Conservation (phyloP, 1,284 basidiomycete genomes). For the Testicularia cyperi region DNA sequence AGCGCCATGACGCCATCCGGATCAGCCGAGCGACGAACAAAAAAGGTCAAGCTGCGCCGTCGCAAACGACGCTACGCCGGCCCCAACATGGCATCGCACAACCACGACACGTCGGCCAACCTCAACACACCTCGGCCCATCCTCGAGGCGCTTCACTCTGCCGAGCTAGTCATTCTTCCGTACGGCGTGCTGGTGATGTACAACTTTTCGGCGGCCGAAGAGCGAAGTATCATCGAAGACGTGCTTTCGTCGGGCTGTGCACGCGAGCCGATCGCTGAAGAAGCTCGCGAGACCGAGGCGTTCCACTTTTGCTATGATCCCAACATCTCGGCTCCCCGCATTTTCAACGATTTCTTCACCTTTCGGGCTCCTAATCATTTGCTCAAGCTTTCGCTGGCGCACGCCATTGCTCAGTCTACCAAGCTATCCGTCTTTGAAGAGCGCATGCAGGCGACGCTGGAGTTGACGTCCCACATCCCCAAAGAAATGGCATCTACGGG, state of each 20-base stretch:
- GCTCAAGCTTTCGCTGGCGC: conserved; percentile 77
- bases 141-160: conserved; percentile 54
- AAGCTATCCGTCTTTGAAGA: conserved; percentile 86
- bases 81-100: conserved; percentile 59
- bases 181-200: conserved; percentile 60
- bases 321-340: conserved; percentile 74
- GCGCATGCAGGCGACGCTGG: conserved; percentile 75
- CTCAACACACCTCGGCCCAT: conserved; percentile 51
- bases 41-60: conserved; percentile 21
- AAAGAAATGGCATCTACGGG: conserved; percentile 80
- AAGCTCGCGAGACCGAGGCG: conserved; percentile 51
- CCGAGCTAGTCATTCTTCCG: conserved; percentile 56
- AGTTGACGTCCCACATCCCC: conserved; percentile 79
- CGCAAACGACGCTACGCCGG: conserved; percentile 32
- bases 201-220: conserved; percentile 56
- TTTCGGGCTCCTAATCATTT: conserved; percentile 68
- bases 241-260: conserved; percentile 53
- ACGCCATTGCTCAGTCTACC: conserved; percentile 91
- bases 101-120: conserved; percentile 54
- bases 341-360: conserved; percentile 81
- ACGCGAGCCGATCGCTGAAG: conserved; percentile 35
- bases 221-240: conserved; percentile 54
- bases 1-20: neutral
- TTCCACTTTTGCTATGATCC: conserved; percentile 69
- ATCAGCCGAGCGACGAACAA: conserved; percentile 15